phyloP scores from a whole-genome alignment of 2,329 filamentous ascomycete species.

The Xylariomycetidae sp. region DNA sequence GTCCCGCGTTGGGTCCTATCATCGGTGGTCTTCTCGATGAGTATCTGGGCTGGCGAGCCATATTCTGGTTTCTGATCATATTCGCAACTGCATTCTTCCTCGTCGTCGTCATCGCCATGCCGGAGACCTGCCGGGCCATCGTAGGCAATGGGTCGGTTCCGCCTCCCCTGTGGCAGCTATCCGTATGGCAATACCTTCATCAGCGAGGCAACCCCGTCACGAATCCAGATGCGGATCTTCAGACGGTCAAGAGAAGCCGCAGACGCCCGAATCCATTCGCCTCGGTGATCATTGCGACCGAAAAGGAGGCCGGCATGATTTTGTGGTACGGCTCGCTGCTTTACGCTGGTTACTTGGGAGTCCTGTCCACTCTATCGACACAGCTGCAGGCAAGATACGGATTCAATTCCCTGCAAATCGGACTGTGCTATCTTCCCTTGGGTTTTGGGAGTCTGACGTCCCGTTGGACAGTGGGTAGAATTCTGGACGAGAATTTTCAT shows the following conservation, averaged over 20 bases:
- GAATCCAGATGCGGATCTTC: constrained; percentile 40
- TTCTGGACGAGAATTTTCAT: constrained; percentile 1
- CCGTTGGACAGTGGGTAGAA: not conserved
- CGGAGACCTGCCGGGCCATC: constrained; percentile 37
- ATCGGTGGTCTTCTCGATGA: constrained; percentile 48
- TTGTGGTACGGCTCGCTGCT: constrained; percentile 1
- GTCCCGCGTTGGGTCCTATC: constrained; percentile 39
- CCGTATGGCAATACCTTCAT: not conserved
- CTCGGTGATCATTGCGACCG: not conserved
- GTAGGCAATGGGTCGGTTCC: constrained; percentile 37
- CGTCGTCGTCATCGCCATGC: constrained; percentile 38
- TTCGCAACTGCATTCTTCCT: constrained; percentile 32
- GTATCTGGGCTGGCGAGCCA: constrained; percentile 46
- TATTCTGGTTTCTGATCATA: constrained; percentile 53
- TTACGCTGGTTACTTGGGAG: not conserved
- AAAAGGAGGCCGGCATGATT: constrained; percentile 1
- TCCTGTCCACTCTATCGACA: not conserved
- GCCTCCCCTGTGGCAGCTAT: constrained; percentile 11
- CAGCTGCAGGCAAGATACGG: not conserved
- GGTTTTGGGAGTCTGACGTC: not conserved
- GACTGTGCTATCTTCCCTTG: constrained; percentile 1
- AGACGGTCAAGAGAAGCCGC: not conserved
- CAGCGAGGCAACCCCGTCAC: constrained; percentile 24
- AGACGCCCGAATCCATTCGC: not conserved
- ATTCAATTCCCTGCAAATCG: not conserved